Base-by-base conservation (phyloP, 2,329 filamentous ascomycete genomes). In the Clarireedia homoeocarpa region DNA sequence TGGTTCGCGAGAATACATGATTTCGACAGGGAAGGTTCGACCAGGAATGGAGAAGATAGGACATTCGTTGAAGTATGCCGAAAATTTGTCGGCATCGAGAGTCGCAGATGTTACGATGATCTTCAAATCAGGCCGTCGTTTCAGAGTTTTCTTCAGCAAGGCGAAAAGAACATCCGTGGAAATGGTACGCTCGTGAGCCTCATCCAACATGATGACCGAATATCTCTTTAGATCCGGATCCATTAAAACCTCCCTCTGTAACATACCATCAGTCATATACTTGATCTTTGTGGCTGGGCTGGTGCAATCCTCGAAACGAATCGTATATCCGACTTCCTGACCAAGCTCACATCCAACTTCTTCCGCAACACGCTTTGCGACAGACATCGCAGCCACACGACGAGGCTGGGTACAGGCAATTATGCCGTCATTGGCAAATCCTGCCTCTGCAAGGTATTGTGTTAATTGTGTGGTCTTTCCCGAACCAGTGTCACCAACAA, bases 241-340 rank as follows among this genome's bases (percentile, higher is more conserved):
- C 73, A 96, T 86, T 85, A 99, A 95, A 56, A 94, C 91, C 74
- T 99, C 94, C 68, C 94, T 80, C 68, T 97, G 79, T 67, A 99
- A 84, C 87, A 99, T 97, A 82, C 95, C 95, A 69, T 99, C 94
- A 47, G 95, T 99, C 94, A 99, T 99, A 78, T 99, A 99, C 77
- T 99, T 99, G 70, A 99, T 82, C 59, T 95, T 83, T 1, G 94
- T 99, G 72, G 89, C 91, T 57, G 84, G 82, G 51, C 88, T 82
- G 0, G 94, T 97, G 75, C 85, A 88, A 72, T 99, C 94, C 73
- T 99, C 95, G 72, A 99, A 99, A 78, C 94, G 90, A 71, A 99
- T 97, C 71, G 89, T 97, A 77, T 97, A 99, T 72, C 94, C 94
- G 55, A 99, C 91, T 74, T 97, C 92, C 63, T 96, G 85, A 58